Evolutionary conservation across 768 basidiomycete genomes (phyloP), one percentile per base, ranked within the genome.

Genomic region (Leccinum boreale): DNA sequence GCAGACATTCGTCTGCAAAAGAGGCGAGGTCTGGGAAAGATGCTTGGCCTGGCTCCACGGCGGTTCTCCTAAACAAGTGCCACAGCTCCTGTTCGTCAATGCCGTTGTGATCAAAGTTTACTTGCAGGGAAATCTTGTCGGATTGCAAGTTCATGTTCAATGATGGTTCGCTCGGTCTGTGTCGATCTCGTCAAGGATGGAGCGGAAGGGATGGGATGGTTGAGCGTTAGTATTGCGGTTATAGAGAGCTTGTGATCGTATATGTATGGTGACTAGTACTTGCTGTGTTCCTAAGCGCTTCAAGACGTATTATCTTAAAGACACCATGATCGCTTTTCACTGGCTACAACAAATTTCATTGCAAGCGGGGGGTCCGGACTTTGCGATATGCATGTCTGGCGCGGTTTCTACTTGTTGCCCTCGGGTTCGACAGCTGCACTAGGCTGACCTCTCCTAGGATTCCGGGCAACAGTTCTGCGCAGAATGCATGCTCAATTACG

Each of bases 1-100:
- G 53, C 23, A 73, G 64, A 53, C 71, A 73, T 6, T 73, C 73
- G 36, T 68, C 64, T 46, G 60, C 61, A 29, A 73, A 73, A 29
- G 66, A 65, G 44, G 23, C 1, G 10, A 73, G 42, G 12, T 55
- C 52, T n/a, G 66, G 66, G 11, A 54, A 35, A 3, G 69, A 58
- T 6, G 62, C 65, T 52, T 74, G 73, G 15, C 57, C 48, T 5
- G 71, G 62, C 29, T 73, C 73, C 33, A 73, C 61, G 11, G 73
- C 63, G 4, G 58, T 65, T 23, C 48, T 59, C 52, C 45, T 63
- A 10, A 74, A 58, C 35, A 50, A 49, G 4, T 55, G 39, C 73
- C 73, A 73, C 5, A 74, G 55, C 11, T 52, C 49, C 4, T 54
- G 7, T 14, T 52, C 9, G 24, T 15, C 17, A 2, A 4, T 6